Evolutionary conservation across 1,284 basidiomycete genomes (phyloP), one percentile per base, ranked within the genome.

Genomic region (Cutaneotrichosporon sp.): DNA sequence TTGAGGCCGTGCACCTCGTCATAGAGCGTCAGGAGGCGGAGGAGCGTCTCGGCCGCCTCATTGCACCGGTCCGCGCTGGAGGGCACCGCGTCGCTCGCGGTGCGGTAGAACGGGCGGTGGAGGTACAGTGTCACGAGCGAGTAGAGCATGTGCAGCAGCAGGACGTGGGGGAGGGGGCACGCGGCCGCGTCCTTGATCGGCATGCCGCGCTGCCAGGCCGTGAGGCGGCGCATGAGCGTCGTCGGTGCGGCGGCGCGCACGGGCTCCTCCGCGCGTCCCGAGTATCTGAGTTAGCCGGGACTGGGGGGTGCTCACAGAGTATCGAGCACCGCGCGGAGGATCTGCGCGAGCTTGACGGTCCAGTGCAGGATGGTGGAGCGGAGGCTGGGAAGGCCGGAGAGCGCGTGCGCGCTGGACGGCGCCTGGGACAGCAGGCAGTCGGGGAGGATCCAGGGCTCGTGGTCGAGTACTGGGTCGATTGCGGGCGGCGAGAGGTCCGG

Each of bases 281-380:
- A 61, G 33, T 69, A 69, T 46, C 43, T 46, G 10, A 2, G 20
- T 46, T 4, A 46, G 43, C 43, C 3, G n/a, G 22, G 43, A 46
- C 8, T 4, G 16, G 2, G 18, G 2, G 3, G 20, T 10, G 3
- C 43, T 46, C 43, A 49, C 64, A 64, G 55, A n/a, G 54, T 59
- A 10, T 67, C 65, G n/a, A 67, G 24, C 9, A 68, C 54, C 2
- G 56, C 42, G 18, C 65, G 62, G 25, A 61, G 51, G 20, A 68
- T 56, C 2, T 60, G 29, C 9, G 57, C 58, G 18, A 70, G 58
- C 25, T 56, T 57, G 4, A 64, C 62, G 24, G 60, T 46, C 67
- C 67, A 70, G 46, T 70, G 68, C n/a, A 70, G 63, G 11, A 59
- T 56, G 18, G 66, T 65, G 9, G 64, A 68, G 16, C 62, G 64